Evolutionary conservation across 75 land plant species (phyloP), one percentile per base, ranked within the genome.

Genomic region (Chamaecyparis obtusa): DNA sequence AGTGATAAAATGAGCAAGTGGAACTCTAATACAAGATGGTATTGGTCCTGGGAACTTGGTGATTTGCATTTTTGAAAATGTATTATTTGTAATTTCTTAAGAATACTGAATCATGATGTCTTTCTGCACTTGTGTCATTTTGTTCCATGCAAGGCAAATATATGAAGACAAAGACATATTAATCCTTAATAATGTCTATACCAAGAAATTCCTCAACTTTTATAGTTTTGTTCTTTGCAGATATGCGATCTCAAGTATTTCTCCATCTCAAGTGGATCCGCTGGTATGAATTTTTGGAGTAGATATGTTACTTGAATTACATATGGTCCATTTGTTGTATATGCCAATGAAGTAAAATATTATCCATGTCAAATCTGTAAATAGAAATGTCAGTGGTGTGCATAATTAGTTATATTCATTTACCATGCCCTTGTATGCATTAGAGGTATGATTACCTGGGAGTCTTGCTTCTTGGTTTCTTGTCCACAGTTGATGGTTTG

Each of bases 261-360:
- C 99, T 32, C 97, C 97, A 78, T 95, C 99, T 86, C 89, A 92
- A 89, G 95, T 93, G 24, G 90, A 94, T 90, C 93, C 93, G 76
- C 88, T 93, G 93, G 95, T 95, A 91, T 10, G 88, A 35, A 84
- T n/a, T 71, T 71, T 32, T 71, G 33, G 75, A 9, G 33, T 32
- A 32, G 75, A 71, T 71, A 71, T 71, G 9, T 71, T 71, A 11
- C 11, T 71, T 71, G 32, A n/a, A 71, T 71, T 71, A 57, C 75
- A 71, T 71, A 10, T 32, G 35, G 75, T 71, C 75, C 75, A 71
- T n/a, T 9, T 71, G 75, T n/a, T 24, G 33, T 71, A 71, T 32
- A 71, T 71, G 75, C 30, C 33, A 27, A 32, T 32, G 33, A 71
- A 27, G 2, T 71, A 8, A n/a, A 32, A 10, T 27, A 8, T 3